Conservation (phyloP, 2,329 filamentous ascomycete genomes). For the Diaporthe velutina region DNA sequence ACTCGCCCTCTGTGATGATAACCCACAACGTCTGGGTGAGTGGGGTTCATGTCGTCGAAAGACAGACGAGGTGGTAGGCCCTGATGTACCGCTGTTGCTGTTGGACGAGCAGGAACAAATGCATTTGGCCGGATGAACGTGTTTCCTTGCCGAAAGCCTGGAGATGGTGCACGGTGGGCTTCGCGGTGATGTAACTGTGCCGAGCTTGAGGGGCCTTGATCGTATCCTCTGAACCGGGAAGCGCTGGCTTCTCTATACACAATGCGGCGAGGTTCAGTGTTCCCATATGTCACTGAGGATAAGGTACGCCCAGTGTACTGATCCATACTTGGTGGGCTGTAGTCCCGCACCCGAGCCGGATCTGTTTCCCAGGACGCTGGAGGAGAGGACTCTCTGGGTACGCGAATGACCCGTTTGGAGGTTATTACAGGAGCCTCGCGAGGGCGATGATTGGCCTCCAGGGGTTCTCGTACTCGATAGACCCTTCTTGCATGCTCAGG, state of each 20-base stretch:
- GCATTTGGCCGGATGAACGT: conserved; percentile 7
- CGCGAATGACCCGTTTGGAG: conserved; percentile 34
- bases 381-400: conserved; percentile 30
- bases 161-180: conserved; percentile 1
- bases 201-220: conserved; percentile 8
- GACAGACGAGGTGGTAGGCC: background rate
- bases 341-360: conserved; percentile 14
- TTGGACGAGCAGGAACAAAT: background rate
- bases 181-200: conserved; percentile 32
- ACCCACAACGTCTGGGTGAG: background rate
- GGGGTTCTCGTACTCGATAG: conserved; percentile 37
- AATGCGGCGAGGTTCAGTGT: conserved; percentile 21
- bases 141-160: conserved; percentile 28
- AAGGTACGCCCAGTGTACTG: conserved; percentile 6
- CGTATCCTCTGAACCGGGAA: conserved; percentile 12
- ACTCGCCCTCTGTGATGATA: conserved; percentile 38
- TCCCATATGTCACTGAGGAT: conserved; percentile 7
- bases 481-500: conserved; percentile 30
- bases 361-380: conserved; percentile 13
- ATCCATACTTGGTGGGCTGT: conserved; percentile 31
- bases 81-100: background rate
- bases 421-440: conserved; percentile 10
- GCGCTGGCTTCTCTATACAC: conserved; percentile 36
- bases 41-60: background rate
- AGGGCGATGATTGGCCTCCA: conserved; percentile 3